These are phyloP conservation scores for Colletotrichum filicis DNA, from an alignment of 2,329 filamentous ascomycete species.

Conservation along the genomic window DNA sequence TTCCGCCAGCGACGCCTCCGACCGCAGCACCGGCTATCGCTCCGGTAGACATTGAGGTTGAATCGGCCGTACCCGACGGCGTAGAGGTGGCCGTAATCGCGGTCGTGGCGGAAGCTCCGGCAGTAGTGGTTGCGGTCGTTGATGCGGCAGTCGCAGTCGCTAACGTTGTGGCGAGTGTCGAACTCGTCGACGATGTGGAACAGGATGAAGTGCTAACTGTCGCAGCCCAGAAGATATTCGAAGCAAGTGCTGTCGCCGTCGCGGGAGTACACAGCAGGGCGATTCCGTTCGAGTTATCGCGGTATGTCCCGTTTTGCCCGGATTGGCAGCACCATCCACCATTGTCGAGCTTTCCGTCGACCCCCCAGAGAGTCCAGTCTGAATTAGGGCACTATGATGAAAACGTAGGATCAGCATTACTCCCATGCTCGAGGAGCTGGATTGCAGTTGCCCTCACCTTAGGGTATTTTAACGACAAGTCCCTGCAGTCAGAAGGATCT, in stretches of 20 bases:
- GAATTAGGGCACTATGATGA: slow-evolving; percentile 1
- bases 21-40: slow-evolving; percentile 6
- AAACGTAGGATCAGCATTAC: not conserved
- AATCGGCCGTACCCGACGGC: not conserved
- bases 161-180: not conserved
- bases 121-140: not conserved
- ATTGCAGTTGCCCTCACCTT: not conserved
- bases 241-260: not conserved
- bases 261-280: slow-evolving; percentile 6
- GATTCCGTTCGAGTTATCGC: not conserved
- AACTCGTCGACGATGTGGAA: not conserved
- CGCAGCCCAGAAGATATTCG: not conserved
- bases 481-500: slow-evolving; percentile 14
- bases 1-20: not conserved
- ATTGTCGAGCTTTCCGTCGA: not conserved
- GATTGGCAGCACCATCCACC: slow-evolving; percentile 17
- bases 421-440: not conserved
- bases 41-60: not conserved
- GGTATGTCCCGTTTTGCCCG: slow-evolving; percentile 11
- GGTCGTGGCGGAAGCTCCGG: not conserved
- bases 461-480: not conserved
- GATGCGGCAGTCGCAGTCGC: not conserved
- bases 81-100: not conserved
- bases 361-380: slow-evolving; percentile 9
- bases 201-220: slow-evolving; percentile 6